phyloP scores from a whole-genome alignment of 805 yeast species.

The Lipomyces orientalis region DNA sequence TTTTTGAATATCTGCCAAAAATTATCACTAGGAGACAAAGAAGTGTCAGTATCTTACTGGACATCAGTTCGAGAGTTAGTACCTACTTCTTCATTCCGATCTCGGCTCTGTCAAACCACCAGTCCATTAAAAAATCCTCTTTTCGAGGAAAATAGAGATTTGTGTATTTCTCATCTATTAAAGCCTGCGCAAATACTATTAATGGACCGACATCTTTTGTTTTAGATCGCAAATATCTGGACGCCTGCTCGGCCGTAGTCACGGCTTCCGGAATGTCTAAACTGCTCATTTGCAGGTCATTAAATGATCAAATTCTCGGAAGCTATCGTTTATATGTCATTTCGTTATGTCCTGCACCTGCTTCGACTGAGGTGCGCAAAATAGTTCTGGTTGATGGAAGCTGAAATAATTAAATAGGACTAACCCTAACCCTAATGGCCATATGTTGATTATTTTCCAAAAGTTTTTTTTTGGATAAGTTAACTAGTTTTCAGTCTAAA shows the following conservation, averaged over 20 bases:
- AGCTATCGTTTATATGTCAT: background rate
- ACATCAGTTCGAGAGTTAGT: background rate
- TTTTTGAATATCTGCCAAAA: slow-evolving; percentile 28
- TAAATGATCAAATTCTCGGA: background rate
- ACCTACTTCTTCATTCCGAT: slow-evolving; percentile 44
- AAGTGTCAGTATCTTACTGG: background rate
- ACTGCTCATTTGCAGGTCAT: background rate
- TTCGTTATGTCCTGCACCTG: background rate
- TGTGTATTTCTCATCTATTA: slow-evolving; percentile 32
- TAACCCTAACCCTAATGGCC: no score
- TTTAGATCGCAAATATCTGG: slow-evolving; percentile 43
- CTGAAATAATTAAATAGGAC: no score
- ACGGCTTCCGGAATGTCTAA: slow-evolving; percentile 2
- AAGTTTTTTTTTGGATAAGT: no score
- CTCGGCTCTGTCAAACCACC: slow-evolving; percentile 48
- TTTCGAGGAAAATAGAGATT: slow-evolving; percentile 44
- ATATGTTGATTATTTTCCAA: no score
- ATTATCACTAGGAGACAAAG: slow-evolving; percentile 4
- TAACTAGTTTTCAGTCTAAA: no score
- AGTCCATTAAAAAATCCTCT: slow-evolving; percentile 45
- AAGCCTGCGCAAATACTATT: slow-evolving; percentile 36
- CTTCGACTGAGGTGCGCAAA: background rate
- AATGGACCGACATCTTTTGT: slow-evolving; percentile 37
- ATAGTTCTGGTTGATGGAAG: background rate
- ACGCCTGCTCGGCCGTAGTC: slow-evolving; percentile 42